phyloP scores from a whole-genome alignment of 768 basidiomycete species.

The Termitomyces bulborhizus region DNA sequence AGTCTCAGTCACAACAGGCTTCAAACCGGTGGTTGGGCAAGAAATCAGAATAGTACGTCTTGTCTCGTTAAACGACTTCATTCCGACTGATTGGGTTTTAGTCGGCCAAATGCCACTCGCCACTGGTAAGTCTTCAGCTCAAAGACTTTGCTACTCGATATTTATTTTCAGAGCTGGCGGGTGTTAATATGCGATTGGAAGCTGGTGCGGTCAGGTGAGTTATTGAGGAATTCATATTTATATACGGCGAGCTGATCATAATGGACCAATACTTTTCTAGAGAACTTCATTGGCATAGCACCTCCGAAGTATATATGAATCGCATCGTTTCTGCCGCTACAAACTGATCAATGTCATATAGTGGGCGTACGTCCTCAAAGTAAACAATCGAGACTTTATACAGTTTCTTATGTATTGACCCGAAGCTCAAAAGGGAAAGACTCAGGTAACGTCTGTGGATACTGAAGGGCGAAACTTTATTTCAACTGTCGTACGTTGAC shows the following conservation, averaged over 20 bases:
- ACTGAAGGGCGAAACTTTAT: slow-evolving; percentile 41
- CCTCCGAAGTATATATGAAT: slow-evolving; percentile 30
- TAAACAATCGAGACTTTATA: not conserved
- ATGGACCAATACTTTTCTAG: slow-evolving; percentile 14
- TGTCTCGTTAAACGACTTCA: not conserved
- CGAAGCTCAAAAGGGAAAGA: slow-evolving; percentile 28
- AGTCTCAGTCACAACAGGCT: slow-evolving; percentile 49
- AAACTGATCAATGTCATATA: slow-evolving; percentile 13
- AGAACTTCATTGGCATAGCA: slow-evolving; percentile 51
- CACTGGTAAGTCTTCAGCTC: slow-evolving; percentile 22
- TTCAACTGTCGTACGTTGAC: slow-evolving; percentile 38
- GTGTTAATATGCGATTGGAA: slow-evolving; percentile 48
- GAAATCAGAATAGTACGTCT: slow-evolving; percentile 43
- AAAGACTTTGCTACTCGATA: not conserved
- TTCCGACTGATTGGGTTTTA: slow-evolving; percentile 13
- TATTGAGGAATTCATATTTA: too few species aligned
- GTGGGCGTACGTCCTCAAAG: slow-evolving; percentile 50
- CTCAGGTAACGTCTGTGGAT: slow-evolving; percentile 44
- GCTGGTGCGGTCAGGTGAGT: slow-evolving; percentile 40
- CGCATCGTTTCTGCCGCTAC: not conserved
- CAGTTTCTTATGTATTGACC: not conserved
- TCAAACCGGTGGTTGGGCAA: slow-evolving; percentile 54
- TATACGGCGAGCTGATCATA: not conserved
- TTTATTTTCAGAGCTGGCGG: slow-evolving; percentile 28
- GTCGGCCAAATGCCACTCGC: slow-evolving; percentile 46